These are phyloP conservation scores for Nissolia schottii DNA, from an alignment of 306 rosid genomes.

Conservation along the genomic window DNA sequence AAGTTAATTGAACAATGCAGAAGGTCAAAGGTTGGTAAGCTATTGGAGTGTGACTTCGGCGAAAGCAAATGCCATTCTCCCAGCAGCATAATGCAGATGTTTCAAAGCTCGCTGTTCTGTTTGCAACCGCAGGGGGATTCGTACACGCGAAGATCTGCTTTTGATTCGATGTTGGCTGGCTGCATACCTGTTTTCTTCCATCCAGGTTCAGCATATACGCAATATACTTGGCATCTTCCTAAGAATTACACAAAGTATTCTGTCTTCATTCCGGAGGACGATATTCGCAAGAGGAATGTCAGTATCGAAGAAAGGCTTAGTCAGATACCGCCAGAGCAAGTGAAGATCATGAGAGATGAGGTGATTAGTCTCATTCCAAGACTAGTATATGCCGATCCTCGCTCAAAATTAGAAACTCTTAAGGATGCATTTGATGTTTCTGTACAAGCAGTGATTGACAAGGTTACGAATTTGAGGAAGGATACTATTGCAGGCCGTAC, in stretches of 20 bases:
- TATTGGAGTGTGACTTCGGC: constrained; percentile 93
- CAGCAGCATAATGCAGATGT: constrained; percentile 96
- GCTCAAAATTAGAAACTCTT: constrained; percentile 72
- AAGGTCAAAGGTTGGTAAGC: constrained; percentile 61
- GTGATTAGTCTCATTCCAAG: constrained; percentile 83
- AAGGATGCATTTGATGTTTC: constrained; percentile 94
- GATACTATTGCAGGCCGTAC: constrained; percentile 60
- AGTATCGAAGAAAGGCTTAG: constrained; percentile 76
- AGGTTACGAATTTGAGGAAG: constrained; percentile 74
- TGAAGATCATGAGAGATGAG: constrained; percentile 81
- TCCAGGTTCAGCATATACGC: constrained; percentile 96
- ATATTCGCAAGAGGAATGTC: constrained; percentile 70
- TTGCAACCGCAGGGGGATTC: constrained; percentile 99
- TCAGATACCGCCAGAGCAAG: constrained; percentile 67
- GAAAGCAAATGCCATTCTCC: constrained; percentile 99
- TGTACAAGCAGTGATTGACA: constrained; percentile 75
- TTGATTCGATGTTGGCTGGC: constrained; percentile 94
- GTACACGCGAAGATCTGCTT: constrained; percentile 91
- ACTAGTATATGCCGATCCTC: constrained; percentile 92
- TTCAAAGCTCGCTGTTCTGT: constrained; percentile 93
- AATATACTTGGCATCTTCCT: constrained; percentile 98
- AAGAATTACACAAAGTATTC: constrained; percentile 76
- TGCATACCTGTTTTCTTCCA: constrained; percentile 98
- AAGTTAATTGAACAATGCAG: constrained; percentile 79
- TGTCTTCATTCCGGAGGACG: constrained; percentile 89